Conservation (phyloP, 305 asterid species). For the Fraxinus albicans region DNA sequence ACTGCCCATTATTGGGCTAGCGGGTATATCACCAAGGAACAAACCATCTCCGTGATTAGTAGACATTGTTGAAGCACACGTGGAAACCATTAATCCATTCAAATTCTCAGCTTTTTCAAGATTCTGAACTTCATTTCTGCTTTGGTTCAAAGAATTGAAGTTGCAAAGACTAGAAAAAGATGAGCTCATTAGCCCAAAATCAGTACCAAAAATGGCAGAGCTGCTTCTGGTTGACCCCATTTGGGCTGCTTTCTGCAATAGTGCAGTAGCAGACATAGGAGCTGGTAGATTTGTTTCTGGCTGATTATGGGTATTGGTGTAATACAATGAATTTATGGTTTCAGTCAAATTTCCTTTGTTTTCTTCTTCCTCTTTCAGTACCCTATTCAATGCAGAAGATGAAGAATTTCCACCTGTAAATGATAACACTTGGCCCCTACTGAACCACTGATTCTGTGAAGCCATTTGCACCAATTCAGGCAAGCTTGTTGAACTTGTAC, state of each 20-base stretch:
- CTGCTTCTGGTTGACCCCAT: conserved; percentile 89
- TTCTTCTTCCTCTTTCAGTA: conserved; percentile 65
- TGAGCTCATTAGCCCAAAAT: conserved; percentile 59
- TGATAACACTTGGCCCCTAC: conserved; percentile 30
- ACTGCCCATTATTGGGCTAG: conserved; percentile 21
- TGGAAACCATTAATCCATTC: conserved; percentile 36
- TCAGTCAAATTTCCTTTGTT: conserved; percentile 48
- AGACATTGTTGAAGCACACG: conserved; percentile 26
- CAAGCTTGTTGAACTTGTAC: conserved; percentile 41
- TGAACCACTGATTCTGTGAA: conserved; percentile 51
- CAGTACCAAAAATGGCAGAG: conserved; percentile 41
- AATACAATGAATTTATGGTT: conserved; percentile 53
- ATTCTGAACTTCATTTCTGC: not conserved
- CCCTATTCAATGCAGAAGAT: conserved; percentile 32
- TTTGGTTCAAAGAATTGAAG: conserved; percentile 24
- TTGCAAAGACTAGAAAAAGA: conserved; percentile 31
- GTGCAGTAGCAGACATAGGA: conserved; percentile 87
- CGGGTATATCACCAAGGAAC: conserved; percentile 24
- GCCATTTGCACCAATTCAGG: conserved; percentile 63
- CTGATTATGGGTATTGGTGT: conserved; percentile 29
- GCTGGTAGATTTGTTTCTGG: conserved; percentile 33
- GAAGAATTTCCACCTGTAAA: conserved; percentile 32
- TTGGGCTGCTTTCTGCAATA: conserved; percentile 81
- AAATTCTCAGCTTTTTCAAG: conserved; percentile 25
- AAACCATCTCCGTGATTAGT: conserved; percentile 28